Base-by-base conservation (phyloP, 139 green algal genomes). In the Diplosphaera chodatii region DNA sequence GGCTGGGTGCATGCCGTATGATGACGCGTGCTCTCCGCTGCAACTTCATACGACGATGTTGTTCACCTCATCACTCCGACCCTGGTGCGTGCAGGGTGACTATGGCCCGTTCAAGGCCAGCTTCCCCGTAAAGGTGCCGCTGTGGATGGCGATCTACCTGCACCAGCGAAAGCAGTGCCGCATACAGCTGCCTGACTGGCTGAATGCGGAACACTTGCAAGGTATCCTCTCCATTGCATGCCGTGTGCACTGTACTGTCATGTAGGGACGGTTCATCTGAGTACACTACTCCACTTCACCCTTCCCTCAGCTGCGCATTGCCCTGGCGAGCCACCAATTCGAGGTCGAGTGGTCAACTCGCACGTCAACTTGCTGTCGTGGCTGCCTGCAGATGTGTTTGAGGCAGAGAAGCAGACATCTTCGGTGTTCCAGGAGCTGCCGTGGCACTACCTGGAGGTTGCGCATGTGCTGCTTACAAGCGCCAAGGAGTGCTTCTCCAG, bases 41-140 rank as follows among this genome's bases (percentile, higher is more conserved):
- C n/a, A n/a, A n/a, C n/a, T n/a, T n/a, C n/a, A n/a, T n/a, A n/a
- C n/a, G n/a, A n/a, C n/a, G n/a, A n/a, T n/a, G n/a, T n/a, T n/a
- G n/a, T n/a, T n/a, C n/a, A n/a, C n/a, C n/a, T n/a, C n/a, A n/a
- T n/a, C n/a, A n/a, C n/a, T n/a, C n/a, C n/a, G n/a, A n/a, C n/a
- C n/a, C n/a, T n/a, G n/a, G n/a, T n/a, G n/a, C n/a, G n/a, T 75
- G 56, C 81, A 94, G 89, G 87, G 84, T 28, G 66, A 77, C 4
- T 93, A 90, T 66, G 91, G 91, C 0, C 91, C 91, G 0, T 94
- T 97, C 69, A 69, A 79, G 37, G 82, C 91, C 32, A 92, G 94
- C 76, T 81, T 83, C 0, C 82, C 80, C 13, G 74, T 84, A 1
- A 66, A 88, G 0, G 91, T 96, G 41, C 91, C 91, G 0, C 69